These are phyloP conservation scores for Cichorium intybus DNA, from an alignment of 140 eudicot genomes.

Conservation along the genomic window DNA sequence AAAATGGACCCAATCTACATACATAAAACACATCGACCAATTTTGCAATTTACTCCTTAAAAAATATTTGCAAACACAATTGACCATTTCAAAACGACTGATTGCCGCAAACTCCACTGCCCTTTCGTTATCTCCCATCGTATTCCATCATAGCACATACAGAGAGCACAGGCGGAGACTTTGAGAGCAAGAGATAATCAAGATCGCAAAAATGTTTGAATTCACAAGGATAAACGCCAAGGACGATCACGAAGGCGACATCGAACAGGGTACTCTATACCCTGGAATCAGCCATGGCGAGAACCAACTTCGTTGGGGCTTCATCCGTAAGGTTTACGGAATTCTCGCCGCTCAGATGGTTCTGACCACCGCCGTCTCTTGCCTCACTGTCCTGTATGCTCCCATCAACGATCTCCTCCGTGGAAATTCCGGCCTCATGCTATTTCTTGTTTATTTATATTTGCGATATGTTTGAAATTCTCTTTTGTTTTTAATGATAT, in stretches of 20 bases:
- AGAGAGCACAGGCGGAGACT: conserved; percentile 11
- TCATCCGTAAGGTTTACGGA: conserved; percentile 94
- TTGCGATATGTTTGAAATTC: too few species aligned
- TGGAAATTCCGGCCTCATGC: conserved; percentile 62
- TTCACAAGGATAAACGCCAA: conserved; percentile 49
- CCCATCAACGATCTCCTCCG: conserved; percentile 78
- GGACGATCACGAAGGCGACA: conserved; percentile 52
- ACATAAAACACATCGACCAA: too few species aligned
- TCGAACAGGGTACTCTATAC: conserved; percentile 60
- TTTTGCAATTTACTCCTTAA: too few species aligned
- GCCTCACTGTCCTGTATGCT: conserved; percentile 66
- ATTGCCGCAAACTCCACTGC: conserved; percentile 6
- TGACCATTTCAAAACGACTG: conserved; percentile 4
- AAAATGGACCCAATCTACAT: too few species aligned
- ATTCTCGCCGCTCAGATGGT: conserved; percentile 87
- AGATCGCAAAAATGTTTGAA: conserved; percentile 54
- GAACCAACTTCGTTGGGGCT: conserved; percentile 92
- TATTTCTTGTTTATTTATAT: too few species aligned
- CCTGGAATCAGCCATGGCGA: conserved; percentile 90
- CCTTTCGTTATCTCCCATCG: conserved; percentile 1
- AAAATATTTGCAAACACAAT: too few species aligned
- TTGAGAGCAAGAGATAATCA: conserved; percentile 4
- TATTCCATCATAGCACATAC: background rate
- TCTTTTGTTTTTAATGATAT: too few species aligned
- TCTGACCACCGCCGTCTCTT: conserved; percentile 72